Base-by-base conservation (phyloP, 202 grass and related monocot species). In the Hordeum pubiflorum region DNA sequence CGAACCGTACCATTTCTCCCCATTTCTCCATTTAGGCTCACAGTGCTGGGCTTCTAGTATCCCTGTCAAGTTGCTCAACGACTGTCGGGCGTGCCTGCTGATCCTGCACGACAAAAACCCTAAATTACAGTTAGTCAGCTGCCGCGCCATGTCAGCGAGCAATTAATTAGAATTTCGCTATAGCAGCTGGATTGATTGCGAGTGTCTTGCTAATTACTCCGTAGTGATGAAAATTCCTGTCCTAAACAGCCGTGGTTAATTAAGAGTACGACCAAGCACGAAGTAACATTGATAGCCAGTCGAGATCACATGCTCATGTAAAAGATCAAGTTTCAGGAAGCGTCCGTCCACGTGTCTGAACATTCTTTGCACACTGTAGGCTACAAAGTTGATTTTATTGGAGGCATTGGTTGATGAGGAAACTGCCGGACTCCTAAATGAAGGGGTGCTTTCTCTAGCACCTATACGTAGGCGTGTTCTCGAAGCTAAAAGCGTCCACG, bases 41-140 rank as follows among this genome's bases (percentile, higher is more conserved):
- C 26, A 17, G 48, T 32, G 21, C 40, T 48, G 23, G 41, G 14
- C 14, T 52, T 71, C 40, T 5, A 24, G 41, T 41, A 43, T 88
- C 69, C 60, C 22, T 84, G 36, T 84, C 77, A 55, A 34, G 63
- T 20, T 3, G 24, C 41, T 76, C 77, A 64, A 14, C 77, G 46
- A 22, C 63, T 29, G 44, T 89, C 63, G 71, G 56, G 82, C 63
- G 63, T 84, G 82, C 71, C 12, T 58, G 71, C 66, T 87, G 71
- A 68, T 52, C 9, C 61, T 24, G 39, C 40, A 14, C n/a, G n/a
- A 4, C 14, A 20, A 9, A 61, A 62, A 61, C 52, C 69, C 14
- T 77, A 58, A 27, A 72, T 46, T 56, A 81, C 55, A 58, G 7
- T 21, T 23, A 21, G 56, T 61, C 63, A 17, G 56, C 40, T 69